Conservation (phyloP, 2,329 filamentous ascomycete species). For the Trichoderma koningii region DNA sequence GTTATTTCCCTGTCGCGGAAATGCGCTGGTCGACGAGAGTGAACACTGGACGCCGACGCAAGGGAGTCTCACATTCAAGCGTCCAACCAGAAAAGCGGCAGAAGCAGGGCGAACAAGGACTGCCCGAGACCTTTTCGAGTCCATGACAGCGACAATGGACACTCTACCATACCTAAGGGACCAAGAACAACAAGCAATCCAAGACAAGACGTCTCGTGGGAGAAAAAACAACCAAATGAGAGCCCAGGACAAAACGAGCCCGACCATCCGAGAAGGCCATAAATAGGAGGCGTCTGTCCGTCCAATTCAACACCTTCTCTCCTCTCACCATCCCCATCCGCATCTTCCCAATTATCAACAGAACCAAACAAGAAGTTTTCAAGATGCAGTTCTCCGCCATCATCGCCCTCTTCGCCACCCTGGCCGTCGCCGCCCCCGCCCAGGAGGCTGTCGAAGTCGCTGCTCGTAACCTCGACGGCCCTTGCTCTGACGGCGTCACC, state of each 20-base stretch:
- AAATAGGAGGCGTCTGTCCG: conserved; percentile 14
- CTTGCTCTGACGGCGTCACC: conserved; percentile 25
- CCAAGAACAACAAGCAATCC: neutral
- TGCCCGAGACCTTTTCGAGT: neutral
- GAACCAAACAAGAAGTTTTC: too few species aligned
- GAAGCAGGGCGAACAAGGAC: neutral
- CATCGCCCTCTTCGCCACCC: conserved; percentile 29
- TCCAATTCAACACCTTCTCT: too few species aligned
- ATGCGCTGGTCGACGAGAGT: neutral
- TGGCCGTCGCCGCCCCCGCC: conserved; percentile 29
- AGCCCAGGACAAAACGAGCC: neutral
- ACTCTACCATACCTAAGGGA: neutral
- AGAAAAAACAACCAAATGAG: neutral
- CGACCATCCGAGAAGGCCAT: conserved; percentile 20
- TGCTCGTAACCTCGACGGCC: neutral
- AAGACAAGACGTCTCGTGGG: neutral
- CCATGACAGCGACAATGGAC: neutral
- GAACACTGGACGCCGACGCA: neutral
- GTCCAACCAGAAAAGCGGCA: neutral
- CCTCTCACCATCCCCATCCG: neutral
- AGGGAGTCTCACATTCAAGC: conserved; percentile 19
- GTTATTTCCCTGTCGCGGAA: neutral
- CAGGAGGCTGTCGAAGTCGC: neutral
- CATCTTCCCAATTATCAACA: too few species aligned
- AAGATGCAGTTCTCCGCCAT: conserved; percentile 32